A percentile compares a stretch with the other conserved stretches of the same genome.
Conservation (phyloP, 2,329 filamentous ascomycete genomes). For the Sclerotiophoma versabilis region DNA sequence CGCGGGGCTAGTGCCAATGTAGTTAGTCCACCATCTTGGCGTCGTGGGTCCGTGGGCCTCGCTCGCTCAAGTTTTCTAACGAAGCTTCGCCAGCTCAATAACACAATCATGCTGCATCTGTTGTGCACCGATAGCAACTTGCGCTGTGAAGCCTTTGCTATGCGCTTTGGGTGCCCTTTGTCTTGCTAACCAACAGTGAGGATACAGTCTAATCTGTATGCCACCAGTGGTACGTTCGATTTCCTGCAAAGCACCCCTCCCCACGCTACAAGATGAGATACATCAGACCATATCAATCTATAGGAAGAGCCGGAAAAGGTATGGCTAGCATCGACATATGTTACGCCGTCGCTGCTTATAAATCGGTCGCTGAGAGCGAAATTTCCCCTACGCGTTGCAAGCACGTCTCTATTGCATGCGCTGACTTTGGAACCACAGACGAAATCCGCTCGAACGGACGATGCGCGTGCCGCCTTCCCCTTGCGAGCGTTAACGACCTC, state of each 20-base stretch:
- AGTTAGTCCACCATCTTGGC: slow-evolving; percentile 1
- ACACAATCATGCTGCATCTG: slow-evolving; percentile 6
- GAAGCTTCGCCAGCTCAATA: slow-evolving; percentile 4
- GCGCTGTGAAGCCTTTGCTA: too few species aligned
- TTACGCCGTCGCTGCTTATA: slow-evolving; percentile 60
- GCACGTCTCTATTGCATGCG: background rate
- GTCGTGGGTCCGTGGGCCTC: background rate
- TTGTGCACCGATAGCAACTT: background rate
- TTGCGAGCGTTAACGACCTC: background rate
- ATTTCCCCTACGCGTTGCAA: slow-evolving; percentile 4
- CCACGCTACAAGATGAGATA: slow-evolving; percentile 44
- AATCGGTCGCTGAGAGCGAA: slow-evolving; percentile 53
- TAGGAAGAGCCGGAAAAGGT: slow-evolving; percentile 64
- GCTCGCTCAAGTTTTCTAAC: slow-evolving; percentile 11
- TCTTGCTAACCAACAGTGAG: background rate
- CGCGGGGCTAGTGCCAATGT: background rate
- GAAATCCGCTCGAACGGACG: background rate
- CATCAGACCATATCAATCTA: slow-evolving; percentile 48
- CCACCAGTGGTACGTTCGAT: slow-evolving; percentile 6
- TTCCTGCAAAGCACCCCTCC: background rate
- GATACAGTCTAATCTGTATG: background rate
- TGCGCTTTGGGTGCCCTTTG: background rate
- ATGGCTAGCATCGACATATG: slow-evolving; percentile 59
- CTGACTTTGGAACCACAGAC: slow-evolving; percentile 19
- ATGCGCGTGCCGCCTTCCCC: background rate